Evolutionary conservation across 2,329 filamentous ascomycete genomes (phyloP), one percentile per base, ranked within the genome.

Genomic region (Fusarium sambucinum): DNA sequence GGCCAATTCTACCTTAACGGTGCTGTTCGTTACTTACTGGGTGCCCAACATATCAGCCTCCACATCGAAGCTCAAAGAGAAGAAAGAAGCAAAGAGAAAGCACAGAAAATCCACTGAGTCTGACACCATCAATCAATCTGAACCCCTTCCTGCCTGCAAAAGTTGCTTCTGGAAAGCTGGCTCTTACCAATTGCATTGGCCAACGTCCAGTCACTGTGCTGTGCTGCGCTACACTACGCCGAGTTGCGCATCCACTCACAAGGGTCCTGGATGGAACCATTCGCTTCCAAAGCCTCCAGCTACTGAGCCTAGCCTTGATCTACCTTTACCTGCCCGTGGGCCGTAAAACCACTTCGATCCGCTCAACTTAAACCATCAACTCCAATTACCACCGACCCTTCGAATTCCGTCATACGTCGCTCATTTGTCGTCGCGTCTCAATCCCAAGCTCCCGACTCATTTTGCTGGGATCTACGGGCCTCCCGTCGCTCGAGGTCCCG

Each of bases 401-500:
- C 47, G n/a, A 66, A 35, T 38, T 13, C 40, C 44, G 11, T 37
- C 38, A 57, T 51, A 42, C 29, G 35, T 54, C 46, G 38, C 23
- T 52, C 40, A 40, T 51, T 40, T 41, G 53, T 48, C 59, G 47
- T 47, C 40, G 55, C 55, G 52, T 32, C 41, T 21, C 42, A 37
- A 51, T 23, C 51, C 45, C 47, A 54, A 47, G 52, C 48, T 44
- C 42, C 48, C 59, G 53, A 62, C 55, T 57, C 59, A 42, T 70
- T 66, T 66, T 68, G 63, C 72, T 72, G 70, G 72, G 72, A 69
- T 74, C 72, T 66, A 63, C 72, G 70, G 72, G 70, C 70, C 66
- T 59, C 63, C 68, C 64, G 69, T 65, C 60, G 70, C 70, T 72
- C 62, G 66, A 72, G 66, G 66, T 73, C 66, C 70, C 58, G 68